Conservation (phyloP, 2,329 filamentous ascomycete genomes). For the Fusarium sp. region DNA sequence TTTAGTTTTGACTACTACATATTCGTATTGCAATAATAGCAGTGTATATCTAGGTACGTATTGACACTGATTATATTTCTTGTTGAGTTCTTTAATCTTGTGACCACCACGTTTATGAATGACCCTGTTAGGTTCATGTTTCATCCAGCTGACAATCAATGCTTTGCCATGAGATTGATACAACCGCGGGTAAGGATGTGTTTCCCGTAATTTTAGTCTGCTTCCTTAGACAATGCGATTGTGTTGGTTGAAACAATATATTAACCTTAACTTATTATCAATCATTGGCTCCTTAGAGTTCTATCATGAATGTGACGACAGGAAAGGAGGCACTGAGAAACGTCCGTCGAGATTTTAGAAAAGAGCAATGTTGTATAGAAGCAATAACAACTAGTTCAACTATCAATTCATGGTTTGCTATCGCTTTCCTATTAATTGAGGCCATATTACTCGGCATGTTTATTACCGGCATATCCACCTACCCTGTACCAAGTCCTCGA, state of each 20-base stretch:
- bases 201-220: background rate
- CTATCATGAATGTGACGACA: background rate
- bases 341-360: too few species aligned
- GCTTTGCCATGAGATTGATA: slow-evolving; percentile 5
- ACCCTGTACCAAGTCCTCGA: background rate
- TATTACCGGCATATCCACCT: background rate
- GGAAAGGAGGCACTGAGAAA: background rate
- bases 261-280: background rate
- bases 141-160: slow-evolving; percentile 20
- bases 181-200: background rate
- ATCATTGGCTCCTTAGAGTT: background rate
- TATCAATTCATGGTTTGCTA: background rate
- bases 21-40: background rate
- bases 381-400: background rate
- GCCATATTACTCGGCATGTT: too few species aligned
- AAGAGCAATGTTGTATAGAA: background rate
- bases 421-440: background rate
- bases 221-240: background rate
- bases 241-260: too few species aligned
- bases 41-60: background rate
- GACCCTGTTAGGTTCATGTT: slow-evolving; percentile 12
- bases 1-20: background rate
- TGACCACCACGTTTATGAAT: slow-evolving; percentile 9
- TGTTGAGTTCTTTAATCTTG: background rate
- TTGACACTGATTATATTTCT: background rate